Evolutionary conservation across 208 protist species (phyloP).

Genomic region (Trypanosomatidae sp.): DNA sequence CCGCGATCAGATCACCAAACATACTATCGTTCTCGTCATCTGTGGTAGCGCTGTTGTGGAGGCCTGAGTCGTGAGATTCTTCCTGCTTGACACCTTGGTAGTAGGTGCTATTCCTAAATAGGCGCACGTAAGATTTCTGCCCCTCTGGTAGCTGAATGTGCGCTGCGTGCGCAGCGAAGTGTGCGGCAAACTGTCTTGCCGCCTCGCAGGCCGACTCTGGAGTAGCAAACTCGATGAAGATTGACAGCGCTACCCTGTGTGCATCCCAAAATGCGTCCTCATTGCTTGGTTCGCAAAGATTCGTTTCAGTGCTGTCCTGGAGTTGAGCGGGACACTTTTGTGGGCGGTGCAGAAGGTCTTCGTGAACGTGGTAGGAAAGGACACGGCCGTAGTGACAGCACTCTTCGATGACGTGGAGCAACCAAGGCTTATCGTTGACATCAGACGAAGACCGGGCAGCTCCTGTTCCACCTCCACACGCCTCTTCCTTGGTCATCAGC

Average conservation of each 20-base stretch:
- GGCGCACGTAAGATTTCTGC: slow-evolving; percentile 8
- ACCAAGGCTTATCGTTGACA: slow-evolving; percentile 42
- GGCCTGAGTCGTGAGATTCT: no score
- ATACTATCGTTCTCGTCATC: no score
- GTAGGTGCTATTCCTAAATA: slow-evolving; percentile 57
- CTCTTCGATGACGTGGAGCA: slow-evolving; percentile 60
- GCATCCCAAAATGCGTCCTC: no score
- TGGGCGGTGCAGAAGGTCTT: no score
- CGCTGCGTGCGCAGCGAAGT: slow-evolving; percentile 12
- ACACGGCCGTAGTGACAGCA: slow-evolving; percentile 77
- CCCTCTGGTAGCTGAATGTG: background rate
- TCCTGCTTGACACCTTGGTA: slow-evolving; percentile 46
- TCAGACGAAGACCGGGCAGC: slow-evolving; percentile 7
- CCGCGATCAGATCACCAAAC: no score
- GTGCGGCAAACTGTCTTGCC: slow-evolving; percentile 38
- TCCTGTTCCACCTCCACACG: background rate
- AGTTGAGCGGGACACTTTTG: no score
- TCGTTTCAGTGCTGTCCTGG: background rate
- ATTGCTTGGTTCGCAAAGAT: no score
- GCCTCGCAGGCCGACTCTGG: slow-evolving; percentile 52
- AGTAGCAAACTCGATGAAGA: slow-evolving; percentile 68
- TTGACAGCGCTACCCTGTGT: no score
- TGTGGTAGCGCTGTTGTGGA: no score
- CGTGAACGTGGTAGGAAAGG: slow-evolving; percentile 62
- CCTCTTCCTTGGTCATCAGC: no score